These are phyloP conservation scores for Ramaria rubella DNA, from an alignment of 768 basidiomycete species.

Conservation along the genomic window DNA sequence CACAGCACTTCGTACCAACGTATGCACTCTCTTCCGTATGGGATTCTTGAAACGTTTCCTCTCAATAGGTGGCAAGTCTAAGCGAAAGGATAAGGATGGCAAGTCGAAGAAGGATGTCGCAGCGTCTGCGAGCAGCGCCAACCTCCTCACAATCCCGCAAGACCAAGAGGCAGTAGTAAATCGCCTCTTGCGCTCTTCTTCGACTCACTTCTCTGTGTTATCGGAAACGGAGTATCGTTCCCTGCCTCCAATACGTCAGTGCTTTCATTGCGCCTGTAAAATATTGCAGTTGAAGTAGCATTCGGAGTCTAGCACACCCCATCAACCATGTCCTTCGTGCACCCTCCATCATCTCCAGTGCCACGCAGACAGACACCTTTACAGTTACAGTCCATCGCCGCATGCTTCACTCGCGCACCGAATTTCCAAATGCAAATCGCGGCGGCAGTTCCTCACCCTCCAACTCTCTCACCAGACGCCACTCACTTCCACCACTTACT, in stretches of 20 bases:
- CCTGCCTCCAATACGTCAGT: slow-evolving; percentile 68
- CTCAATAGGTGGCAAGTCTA: slow-evolving; percentile 55
- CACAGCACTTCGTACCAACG: not conserved
- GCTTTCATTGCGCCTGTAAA: not conserved
- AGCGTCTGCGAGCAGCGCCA: slow-evolving; percentile 9
- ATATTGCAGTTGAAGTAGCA: slow-evolving; percentile 19
- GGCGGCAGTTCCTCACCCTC: slow-evolving; percentile 18
- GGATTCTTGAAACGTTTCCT: slow-evolving; percentile 59
- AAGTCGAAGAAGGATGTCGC: slow-evolving; percentile 14
- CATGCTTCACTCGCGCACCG: slow-evolving; percentile 52
- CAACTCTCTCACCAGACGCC: slow-evolving; percentile 23
- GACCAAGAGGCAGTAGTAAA: slow-evolving; percentile 40
- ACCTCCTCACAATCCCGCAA: not conserved
- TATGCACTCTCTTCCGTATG: slow-evolving; percentile 33
- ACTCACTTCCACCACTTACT: slow-evolving; percentile 26
- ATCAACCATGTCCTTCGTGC: slow-evolving; percentile 49
- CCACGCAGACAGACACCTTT: slow-evolving; percentile 40
- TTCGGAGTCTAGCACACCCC: slow-evolving; percentile 41
- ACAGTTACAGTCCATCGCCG: slow-evolving; percentile 66
- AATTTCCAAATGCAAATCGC: slow-evolving; percentile 58
- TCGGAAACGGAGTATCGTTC: slow-evolving; percentile 49
- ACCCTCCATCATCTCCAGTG: slow-evolving; percentile 43
- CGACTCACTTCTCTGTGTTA: slow-evolving; percentile 54
- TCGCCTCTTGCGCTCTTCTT: slow-evolving; percentile 63
- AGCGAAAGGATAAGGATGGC: slow-evolving; percentile 21